These are phyloP conservation scores for Urochloa ruziziensis DNA, from an alignment of 176 grass and related monocot genomes.

Conservation along the genomic window DNA sequence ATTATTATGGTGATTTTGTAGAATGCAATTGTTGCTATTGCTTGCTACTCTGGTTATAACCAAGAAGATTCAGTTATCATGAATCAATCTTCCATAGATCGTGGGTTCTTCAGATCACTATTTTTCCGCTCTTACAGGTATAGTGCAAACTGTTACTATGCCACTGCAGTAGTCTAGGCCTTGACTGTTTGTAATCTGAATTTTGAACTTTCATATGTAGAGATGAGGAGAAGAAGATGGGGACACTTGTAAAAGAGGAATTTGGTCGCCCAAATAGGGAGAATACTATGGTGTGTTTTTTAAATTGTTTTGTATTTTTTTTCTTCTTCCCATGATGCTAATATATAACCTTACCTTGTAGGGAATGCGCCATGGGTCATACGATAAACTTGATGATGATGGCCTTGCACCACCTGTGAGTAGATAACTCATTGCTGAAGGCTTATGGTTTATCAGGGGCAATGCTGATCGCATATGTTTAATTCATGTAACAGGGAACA, in stretches of 20 bases:
- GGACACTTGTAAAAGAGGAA: conserved; percentile 94
- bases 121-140: conserved; percentile 99
- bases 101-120: conserved; percentile 93
- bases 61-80: conserved; percentile 99
- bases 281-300: conserved; percentile 76
- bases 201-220: conserved; percentile 29
- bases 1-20: conserved; percentile 44
- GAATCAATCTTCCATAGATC: conserved; percentile 99
- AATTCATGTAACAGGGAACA: conserved; percentile 73
- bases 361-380: conserved; percentile 98
- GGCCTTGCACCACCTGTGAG: conserved; percentile 97
- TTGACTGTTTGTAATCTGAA: conserved; percentile 7
- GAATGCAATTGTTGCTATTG: conserved; percentile 99
- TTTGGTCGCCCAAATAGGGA: conserved; percentile 96
- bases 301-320: conserved; percentile 9
- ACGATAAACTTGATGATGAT: conserved; percentile 98
- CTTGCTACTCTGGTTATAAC: conserved; percentile 99
- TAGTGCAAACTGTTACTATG: background rate
- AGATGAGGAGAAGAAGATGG: conserved; percentile 99
- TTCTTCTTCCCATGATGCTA: background rate
- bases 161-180: background rate
- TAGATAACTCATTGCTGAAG: background rate
- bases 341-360: conserved; percentile 36
- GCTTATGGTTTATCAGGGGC: conserved; percentile 1
- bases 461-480: conserved; percentile 9